Percentiles rank a stretch among this genome's conserved stretches.
Evolutionary conservation across 495 filamentous ascomycete species (phyloP).

Genomic region (Viridothelium virens): DNA sequence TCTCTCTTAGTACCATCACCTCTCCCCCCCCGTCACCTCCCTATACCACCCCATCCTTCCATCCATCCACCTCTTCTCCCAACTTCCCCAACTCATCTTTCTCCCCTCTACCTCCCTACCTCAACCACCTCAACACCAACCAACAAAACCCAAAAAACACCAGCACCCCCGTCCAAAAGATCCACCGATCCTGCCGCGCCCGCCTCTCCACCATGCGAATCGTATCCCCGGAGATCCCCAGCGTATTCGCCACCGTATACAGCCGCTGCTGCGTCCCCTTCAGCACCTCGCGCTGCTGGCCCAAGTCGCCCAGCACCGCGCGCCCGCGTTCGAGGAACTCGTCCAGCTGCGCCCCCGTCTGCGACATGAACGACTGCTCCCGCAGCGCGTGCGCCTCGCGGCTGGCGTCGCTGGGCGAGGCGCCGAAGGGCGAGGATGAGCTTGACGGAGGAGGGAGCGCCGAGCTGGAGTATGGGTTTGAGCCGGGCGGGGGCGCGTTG

Average conservation of each 20-base stretch:
- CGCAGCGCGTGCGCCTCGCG: conserved; percentile 79
- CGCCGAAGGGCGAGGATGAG: conserved; percentile 38
- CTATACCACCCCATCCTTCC: not conserved
- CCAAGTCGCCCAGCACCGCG: conserved; percentile 79
- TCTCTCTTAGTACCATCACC: not conserved
- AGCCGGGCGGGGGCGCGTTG: conserved; percentile 32
- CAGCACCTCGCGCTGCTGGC: conserved; percentile 84
- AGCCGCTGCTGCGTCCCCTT: conserved; percentile 87
- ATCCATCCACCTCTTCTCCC: too few relatives aligned
- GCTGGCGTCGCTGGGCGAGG: conserved; percentile 49
- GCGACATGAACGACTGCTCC: conserved; percentile 78
- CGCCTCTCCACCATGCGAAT: conserved; percentile 91
- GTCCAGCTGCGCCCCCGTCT: conserved; percentile 74
- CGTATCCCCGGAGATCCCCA: conserved; percentile 90
- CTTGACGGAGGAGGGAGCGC: conserved; percentile 9
- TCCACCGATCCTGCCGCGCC: conserved; percentile 94
- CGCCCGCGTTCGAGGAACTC: conserved; percentile 88
- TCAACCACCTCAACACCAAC: conserved; percentile 72
- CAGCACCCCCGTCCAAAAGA: conserved; percentile 82
- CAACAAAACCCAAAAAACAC: conserved; percentile 92
- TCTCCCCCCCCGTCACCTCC: not conserved
- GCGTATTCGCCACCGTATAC: conserved; percentile 87
- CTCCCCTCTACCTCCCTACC: conserved; percentile 40
- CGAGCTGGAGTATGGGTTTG: conserved; percentile 32
- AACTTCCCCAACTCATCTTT: not conserved